Evolutionary conservation across 352 stramenopile species (phyloP).

Genomic region (Saprolegnia parasitica): DNA sequence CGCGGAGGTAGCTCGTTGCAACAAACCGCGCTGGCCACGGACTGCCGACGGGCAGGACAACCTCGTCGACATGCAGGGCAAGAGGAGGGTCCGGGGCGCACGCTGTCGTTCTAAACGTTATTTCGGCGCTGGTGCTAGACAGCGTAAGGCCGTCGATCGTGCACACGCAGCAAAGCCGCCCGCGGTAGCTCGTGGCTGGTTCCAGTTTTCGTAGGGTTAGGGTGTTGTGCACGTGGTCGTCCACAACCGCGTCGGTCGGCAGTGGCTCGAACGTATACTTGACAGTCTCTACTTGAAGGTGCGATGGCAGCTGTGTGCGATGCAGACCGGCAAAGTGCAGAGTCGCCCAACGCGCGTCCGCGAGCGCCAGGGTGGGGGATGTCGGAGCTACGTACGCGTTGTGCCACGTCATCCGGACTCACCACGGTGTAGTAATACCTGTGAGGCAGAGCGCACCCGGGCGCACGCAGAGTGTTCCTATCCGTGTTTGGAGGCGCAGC

Average conservation of each 20-base stretch:
- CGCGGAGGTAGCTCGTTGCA: background rate
- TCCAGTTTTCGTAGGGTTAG: background rate
- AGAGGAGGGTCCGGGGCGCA: background rate
- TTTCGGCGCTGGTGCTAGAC: background rate
- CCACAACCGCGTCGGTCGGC: background rate
- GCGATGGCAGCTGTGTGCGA: slow-evolving; percentile 1
- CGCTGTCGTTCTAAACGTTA: background rate
- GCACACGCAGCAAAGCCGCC: background rate
- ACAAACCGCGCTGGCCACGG: background rate
- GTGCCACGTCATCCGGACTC: background rate
- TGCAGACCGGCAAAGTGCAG: background rate
- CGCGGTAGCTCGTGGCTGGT: background rate
- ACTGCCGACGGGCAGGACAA: background rate
- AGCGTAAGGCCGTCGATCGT: background rate
- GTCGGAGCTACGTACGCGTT: background rate
- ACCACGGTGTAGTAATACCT: background rate
- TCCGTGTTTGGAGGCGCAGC: background rate
- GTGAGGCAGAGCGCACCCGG: slow-evolving; percentile 1
- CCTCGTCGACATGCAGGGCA: background rate
- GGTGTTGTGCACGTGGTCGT: slow-evolving; percentile 6
- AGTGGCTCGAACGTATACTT: background rate
- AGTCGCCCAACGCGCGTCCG: background rate
- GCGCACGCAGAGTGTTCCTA: background rate
- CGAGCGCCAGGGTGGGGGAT: background rate
- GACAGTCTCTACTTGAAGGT: slow-evolving; percentile 1